phyloP scores from a whole-genome alignment of 495 filamentous ascomycete species.

The Neurospora africana region DNA sequence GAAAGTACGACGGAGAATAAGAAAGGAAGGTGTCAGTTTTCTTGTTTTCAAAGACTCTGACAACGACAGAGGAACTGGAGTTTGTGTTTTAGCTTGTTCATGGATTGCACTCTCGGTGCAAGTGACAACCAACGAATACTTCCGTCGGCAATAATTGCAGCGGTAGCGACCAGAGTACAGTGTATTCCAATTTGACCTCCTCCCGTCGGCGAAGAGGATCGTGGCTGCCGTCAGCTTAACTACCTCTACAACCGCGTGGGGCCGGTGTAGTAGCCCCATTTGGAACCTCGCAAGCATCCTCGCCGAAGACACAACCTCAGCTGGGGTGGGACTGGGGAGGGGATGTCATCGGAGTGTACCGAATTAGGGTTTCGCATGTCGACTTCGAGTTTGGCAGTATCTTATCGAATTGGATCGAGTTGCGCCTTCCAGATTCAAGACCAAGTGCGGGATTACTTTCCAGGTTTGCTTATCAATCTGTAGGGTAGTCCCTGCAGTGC shows the following conservation, averaged over 20 bases:
- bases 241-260: constrained; percentile 2
- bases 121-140: neutral
- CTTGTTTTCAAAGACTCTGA: neutral
- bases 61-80: neutral
- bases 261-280: neutral
- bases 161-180: neutral
- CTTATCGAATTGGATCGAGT: neutral
- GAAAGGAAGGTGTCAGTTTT: neutral
- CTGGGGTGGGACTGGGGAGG: too few relatives aligned
- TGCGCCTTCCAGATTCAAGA: neutral
- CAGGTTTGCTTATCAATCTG: neutral
- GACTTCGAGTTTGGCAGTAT: neutral
- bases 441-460: neutral
- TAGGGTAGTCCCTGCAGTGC: neutral
- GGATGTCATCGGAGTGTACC: too few relatives aligned
- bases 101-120: neutral
- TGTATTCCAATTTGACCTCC: neutral
- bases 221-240: constrained; percentile 16
- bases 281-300: constrained; percentile 12
- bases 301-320: constrained; percentile 6
- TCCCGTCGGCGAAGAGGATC: neutral
- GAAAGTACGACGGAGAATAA: neutral
- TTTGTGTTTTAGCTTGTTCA: neutral
- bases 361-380: neutral
- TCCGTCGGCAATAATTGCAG: neutral